A percentile compares a stretch with the other conserved stretches of the same genome.
Evolutionary conservation across 345 rosid species (phyloP).

Genomic region (Excoecaria cochinchinensis): DNA sequence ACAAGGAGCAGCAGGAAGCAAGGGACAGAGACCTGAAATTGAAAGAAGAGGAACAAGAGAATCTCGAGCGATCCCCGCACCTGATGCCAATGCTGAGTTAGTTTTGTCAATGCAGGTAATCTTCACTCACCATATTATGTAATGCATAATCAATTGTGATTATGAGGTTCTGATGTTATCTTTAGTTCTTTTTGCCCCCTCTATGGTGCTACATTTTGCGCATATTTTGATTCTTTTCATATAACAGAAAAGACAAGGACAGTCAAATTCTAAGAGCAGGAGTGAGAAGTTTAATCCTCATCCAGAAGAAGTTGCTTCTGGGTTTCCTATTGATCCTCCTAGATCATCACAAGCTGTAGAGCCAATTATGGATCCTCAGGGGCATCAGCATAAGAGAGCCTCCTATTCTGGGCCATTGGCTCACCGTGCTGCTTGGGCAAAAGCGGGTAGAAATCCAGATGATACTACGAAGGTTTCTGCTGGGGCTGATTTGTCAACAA

Average conservation of each 20-base stretch:
- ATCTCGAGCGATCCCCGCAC: conserved; percentile 92
- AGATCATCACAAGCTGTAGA: conserved; percentile 78
- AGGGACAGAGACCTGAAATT: conserved; percentile 63
- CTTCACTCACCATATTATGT: neutral
- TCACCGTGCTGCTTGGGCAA: conserved; percentile 76
- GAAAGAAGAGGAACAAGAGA: conserved; percentile 77
- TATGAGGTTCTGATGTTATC: neutral
- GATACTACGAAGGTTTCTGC: conserved; percentile 60
- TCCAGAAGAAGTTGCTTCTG: conserved; percentile 97
- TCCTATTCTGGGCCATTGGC: conserved; percentile 92
- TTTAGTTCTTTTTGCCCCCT: neutral
- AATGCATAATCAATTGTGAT: neutral
- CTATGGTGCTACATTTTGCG: neutral
- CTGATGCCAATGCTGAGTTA: conserved; percentile 94
- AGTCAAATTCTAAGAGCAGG: conserved; percentile 72
- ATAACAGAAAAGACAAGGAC: conserved; percentile 80
- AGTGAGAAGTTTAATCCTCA: conserved; percentile 98
- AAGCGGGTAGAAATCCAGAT: conserved; percentile 57
- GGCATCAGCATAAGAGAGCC: conserved; percentile 71
- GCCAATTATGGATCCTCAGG: conserved; percentile 54
- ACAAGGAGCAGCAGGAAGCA: conserved; percentile 74
- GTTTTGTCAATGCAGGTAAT: conserved; percentile 79
- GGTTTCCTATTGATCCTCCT: conserved; percentile 97
- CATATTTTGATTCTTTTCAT: conserved; percentile 6
- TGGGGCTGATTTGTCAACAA: conserved; percentile 54